Evolutionary conservation across 352 stramenopile genomes (phyloP).

Genomic region (Globisporangium orthogonon): DNA sequence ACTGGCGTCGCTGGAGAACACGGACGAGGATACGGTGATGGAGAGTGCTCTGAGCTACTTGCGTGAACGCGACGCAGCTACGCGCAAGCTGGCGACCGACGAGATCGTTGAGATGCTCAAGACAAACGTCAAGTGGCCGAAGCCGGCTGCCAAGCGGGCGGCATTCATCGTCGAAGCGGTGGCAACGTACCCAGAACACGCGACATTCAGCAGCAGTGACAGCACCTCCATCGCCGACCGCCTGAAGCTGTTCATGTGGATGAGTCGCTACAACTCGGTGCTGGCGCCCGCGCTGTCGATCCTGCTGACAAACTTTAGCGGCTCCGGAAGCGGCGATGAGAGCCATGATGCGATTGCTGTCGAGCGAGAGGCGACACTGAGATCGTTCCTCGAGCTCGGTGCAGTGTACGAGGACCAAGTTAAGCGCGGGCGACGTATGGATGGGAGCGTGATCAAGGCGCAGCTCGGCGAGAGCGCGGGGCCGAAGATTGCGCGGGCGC

Average conservation of each 20-base stretch:
- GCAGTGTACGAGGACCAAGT: constrained; percentile 22
- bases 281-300: constrained; percentile 43
- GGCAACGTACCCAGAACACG: constrained; percentile 32
- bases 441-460: constrained; percentile 40
- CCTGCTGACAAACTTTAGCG: constrained; percentile 23
- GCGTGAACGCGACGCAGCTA: constrained; percentile 16
- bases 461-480: constrained; percentile 28
- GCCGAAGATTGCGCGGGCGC: constrained; percentile 32
- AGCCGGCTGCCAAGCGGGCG: constrained; percentile 57
- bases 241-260: constrained; percentile 63
- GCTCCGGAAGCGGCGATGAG: neutral
- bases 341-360: neutral
- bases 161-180: constrained; percentile 59
- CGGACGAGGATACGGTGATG: constrained; percentile 29
- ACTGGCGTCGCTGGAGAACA: constrained; percentile 3
- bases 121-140: constrained; percentile 69
- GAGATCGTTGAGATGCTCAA: constrained; percentile 71
- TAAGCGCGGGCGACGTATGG: constrained; percentile 30
- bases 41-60: constrained; percentile 31
- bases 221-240: constrained; percentile 18
- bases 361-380: constrained; percentile 20
- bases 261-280: constrained; percentile 54
- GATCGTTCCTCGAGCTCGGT: constrained; percentile 25
- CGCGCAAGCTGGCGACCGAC: constrained; percentile 20
- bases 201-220: neutral